A percentile compares a stretch with the other conserved stretches of the same genome.
Evolutionary conservation across 768 basidiomycete genomes (phyloP).

Genomic region (Chalciporus chontae): DNA sequence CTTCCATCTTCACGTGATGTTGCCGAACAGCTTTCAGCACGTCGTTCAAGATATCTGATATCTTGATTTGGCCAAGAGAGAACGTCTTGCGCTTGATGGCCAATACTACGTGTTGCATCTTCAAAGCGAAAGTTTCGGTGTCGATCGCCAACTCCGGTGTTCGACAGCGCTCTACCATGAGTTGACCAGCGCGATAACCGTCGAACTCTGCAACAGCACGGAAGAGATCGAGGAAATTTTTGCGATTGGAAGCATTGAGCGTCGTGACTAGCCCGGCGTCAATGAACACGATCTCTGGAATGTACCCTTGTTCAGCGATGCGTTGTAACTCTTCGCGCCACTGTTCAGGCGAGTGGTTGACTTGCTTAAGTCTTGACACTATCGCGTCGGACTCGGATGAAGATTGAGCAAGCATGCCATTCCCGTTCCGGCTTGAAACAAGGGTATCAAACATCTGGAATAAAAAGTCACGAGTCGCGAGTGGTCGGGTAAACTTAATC

Average conservation of each 20-base stretch:
- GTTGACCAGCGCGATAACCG: slow-evolving; percentile 89
- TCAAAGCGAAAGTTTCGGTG: slow-evolving; percentile 91
- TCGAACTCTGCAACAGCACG: slow-evolving; percentile 95
- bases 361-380: slow-evolving; percentile 62
- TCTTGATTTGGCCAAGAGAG: slow-evolving; percentile 93
- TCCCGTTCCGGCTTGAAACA: slow-evolving; percentile 39
- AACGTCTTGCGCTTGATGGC: slow-evolving; percentile 96
- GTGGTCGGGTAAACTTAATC: slow-evolving; percentile 92
- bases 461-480: slow-evolving; percentile 62
- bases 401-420: slow-evolving; percentile 21
- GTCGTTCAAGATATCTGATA: slow-evolving; percentile 87
- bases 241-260: slow-evolving; percentile 75
- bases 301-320: slow-evolving; percentile 69
- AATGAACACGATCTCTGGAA: slow-evolving; percentile 93
- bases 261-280: slow-evolving; percentile 94
- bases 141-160: slow-evolving; percentile 88
- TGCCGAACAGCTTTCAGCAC: slow-evolving; percentile 82
- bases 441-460: slow-evolving; percentile 54
- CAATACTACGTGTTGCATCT: slow-evolving; percentile 95
- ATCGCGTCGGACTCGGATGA: slow-evolving; percentile 52
- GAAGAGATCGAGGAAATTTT: slow-evolving; percentile 96
- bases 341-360: slow-evolving; percentile 52
- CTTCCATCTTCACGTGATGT: slow-evolving; percentile 98
- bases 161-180: slow-evolving; percentile 95
- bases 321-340: slow-evolving; percentile 70